Base-by-base conservation (phyloP, 2,329 filamentous ascomycete genomes). In the Allantophomopsis cytisporea region DNA sequence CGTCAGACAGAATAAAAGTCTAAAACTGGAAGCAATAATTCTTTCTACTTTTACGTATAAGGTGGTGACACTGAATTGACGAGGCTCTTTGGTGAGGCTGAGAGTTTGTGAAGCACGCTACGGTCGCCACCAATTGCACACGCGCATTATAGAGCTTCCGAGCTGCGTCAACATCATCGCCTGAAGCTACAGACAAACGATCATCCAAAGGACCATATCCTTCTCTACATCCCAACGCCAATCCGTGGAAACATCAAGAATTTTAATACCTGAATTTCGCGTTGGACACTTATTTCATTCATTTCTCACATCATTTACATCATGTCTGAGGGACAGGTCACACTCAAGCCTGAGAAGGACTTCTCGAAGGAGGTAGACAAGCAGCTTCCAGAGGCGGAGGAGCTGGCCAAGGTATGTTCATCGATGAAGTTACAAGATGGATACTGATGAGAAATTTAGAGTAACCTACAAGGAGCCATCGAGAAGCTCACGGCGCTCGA, bases 281-380 rank as follows among this genome's bases (percentile, higher is more conserved):
- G 23, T 12, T 28, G 23, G 18, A 10, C 23, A 28, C 11, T 6
- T 12, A 4, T 6, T 28, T 12, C 23, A 12, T 28, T 28, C 23
- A 28, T 28, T 28, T 28, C 23, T 8, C 23, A 28, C 8, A 28
- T 28, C 23, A 20, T 20, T 10, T 8, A 28, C 41, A 53, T 37
- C 18, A 57, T 57, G 58, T 57, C 57, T 11, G 52, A 53, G 34
- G 56, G 49, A 46, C 44, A 46, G 39, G 47, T 60, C 36, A 28
- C 23, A 6, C 45, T 54, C 39, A 62, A 61, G 47, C 85, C 89
- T 57, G 91, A 98, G 71, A 95, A 94, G 81, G 91, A 98, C 78
- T 95, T 84, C 76, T 82, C 84, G 58, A 94, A 94, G 68, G 88
- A 96, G 65, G 86, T 85, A 56, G 88, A 96, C 70, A 77, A 82